Base-by-base conservation (phyloP, 805 yeast genomes). In the Isabelozyma heimii region DNA sequence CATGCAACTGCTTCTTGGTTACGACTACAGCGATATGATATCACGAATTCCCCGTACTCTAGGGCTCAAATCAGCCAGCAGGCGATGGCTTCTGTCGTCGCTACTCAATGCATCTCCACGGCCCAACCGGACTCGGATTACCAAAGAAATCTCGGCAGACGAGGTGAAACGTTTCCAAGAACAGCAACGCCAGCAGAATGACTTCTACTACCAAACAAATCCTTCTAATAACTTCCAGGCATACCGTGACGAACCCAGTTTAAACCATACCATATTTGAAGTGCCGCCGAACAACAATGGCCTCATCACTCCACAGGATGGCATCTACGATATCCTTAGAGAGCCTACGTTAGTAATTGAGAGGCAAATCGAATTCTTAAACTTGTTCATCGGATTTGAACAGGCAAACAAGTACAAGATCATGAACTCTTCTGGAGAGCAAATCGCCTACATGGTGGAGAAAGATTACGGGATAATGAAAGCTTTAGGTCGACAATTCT, bases 311-410 rank as follows among this genome's bases (percentile, higher is more conserved):
- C 71, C 72, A 5, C 65, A 75, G 9, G 90, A 87, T 60, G 84
- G 87, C 0, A 76, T 87, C 17, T 78, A 82, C 27, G 72, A 76
- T 40, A 70, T 91, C 5, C 68, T 92, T 39, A 77, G 78, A 40
- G 89, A 89, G 57, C 97, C 97, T 1, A 87, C 92, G 4, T 66
- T 92, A 16, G 90, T 92, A 0, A 82, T 94, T 42, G 97, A 92
- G 61, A 77, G 99, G 49, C 87, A 89, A 61, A 74, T 94, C 20
- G 98, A 94, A 69, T 78, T 85, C 72, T 85, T 90, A 90, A 91
- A 90, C 61, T 75, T 94, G 14, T 78, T 91, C 46, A 61, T 91
- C 10, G 97, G 97, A 1, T 89, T 88, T 58, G 98, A 92, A 64
- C 98, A 94, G 69, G 89, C 94, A 1, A 92, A 91, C 63, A 72